Evolutionary conservation across 148 eudicot genomes (phyloP).

Genomic region (Pouteria glomerata): DNA sequence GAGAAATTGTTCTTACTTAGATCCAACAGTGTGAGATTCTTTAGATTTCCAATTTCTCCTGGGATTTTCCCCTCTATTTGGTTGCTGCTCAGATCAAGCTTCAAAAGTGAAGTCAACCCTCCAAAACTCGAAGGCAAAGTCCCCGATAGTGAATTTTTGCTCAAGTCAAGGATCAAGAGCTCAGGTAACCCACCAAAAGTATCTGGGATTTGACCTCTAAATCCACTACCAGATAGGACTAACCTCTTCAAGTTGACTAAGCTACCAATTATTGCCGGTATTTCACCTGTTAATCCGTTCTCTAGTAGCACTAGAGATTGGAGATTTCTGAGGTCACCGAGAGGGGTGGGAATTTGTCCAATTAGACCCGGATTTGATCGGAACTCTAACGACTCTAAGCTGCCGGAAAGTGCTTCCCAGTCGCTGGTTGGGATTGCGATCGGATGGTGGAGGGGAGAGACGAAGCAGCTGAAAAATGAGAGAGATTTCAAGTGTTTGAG

Average conservation of each 20-base stretch:
- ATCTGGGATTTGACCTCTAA: constrained; percentile 46
- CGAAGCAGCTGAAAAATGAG: constrained; percentile 69
- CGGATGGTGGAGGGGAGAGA: constrained; percentile 24
- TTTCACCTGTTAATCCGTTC: constrained; percentile 55
- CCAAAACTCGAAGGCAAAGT: constrained; percentile 47
- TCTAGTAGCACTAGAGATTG: constrained; percentile 65
- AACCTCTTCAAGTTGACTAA: constrained; percentile 52
- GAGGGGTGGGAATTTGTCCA: constrained; percentile 48
- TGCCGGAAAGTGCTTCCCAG: constrained; percentile 48
- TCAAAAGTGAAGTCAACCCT: constrained; percentile 53
- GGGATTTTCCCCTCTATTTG: constrained; percentile 56
- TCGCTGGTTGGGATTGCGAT: constrained; percentile 39
- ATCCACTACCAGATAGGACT: constrained; percentile 52
- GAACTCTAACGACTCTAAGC: constrained; percentile 66
- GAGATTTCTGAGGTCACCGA: constrained; percentile 52
- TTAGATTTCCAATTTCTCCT: constrained; percentile 37
- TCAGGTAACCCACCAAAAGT: constrained; percentile 45
- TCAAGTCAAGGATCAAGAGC: constrained; percentile 72
- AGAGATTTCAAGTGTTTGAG: constrained; percentile 61
- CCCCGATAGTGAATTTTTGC: constrained; percentile 73
- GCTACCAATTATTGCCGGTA: constrained; percentile 54
- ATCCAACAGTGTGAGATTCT: constrained; percentile 67
- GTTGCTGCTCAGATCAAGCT: constrained; percentile 85
- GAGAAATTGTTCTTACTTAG: constrained; percentile 59
- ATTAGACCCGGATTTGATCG: constrained; percentile 66